Evolutionary conservation across 768 basidiomycete genomes (phyloP).

Genomic region (Pleurotus ostreatus): DNA sequence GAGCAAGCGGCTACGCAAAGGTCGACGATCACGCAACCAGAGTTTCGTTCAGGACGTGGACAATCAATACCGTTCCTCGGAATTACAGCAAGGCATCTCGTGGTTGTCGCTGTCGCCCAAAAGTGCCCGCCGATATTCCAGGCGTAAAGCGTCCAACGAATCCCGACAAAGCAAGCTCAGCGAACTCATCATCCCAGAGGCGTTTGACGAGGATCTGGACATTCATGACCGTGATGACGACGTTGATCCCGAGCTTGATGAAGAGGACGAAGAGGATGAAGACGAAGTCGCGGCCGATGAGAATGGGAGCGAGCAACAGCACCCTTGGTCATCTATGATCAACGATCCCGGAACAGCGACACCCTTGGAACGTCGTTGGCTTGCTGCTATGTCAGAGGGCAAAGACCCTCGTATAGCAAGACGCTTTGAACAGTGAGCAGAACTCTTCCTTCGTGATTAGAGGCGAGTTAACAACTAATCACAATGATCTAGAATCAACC

Average conservation of each 20-base stretch:
- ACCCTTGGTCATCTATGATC: constrained; percentile 62
- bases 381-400: constrained; percentile 86
- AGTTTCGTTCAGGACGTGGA: constrained; percentile 17
- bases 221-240: constrained; percentile 15
- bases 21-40: constrained; percentile 8
- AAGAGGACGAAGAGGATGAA: constrained; percentile 38
- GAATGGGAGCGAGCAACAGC: constrained; percentile 41
- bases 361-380: constrained; percentile 74
- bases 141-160: constrained; percentile 43
- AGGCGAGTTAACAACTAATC: background rate
- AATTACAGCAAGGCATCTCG: constrained; percentile 22
- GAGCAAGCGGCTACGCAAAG: constrained; percentile 9
- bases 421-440: constrained; percentile 73
- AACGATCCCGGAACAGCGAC: constrained; percentile 81
- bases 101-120: constrained; percentile 59
- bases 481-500: constrained; percentile 61
- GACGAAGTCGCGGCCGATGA: constrained; percentile 38
- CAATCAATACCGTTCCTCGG: constrained; percentile 14
- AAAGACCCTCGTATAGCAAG: constrained; percentile 66
- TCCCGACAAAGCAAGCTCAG: constrained; percentile 37
- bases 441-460: background rate
- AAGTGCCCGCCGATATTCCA: constrained; percentile 41
- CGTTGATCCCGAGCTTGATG: constrained; percentile 23
- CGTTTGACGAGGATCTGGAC: constrained; percentile 19
- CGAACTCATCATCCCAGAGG: constrained; percentile 30